Percentiles rank a stretch among this genome's conserved stretches.
phyloP scores from a whole-genome alignment of 495 filamentous ascomycete species.

The Aspergillus mulundensis region DNA sequence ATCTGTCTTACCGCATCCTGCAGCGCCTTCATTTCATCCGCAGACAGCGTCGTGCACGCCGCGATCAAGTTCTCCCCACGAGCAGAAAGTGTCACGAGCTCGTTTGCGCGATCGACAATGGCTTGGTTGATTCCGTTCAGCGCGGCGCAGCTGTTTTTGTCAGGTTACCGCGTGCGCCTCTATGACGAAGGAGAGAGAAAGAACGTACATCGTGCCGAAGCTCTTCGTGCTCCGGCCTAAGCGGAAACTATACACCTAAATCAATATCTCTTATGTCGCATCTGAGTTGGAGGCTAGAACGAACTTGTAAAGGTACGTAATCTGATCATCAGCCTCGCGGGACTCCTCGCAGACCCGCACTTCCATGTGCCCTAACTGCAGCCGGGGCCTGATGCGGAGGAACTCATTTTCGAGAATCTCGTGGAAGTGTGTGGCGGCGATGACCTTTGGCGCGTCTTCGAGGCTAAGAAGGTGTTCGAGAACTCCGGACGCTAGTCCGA shows the following conservation, averaged over 20 bases:
- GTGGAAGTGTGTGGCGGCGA: conserved; percentile 90
- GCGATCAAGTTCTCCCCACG: conserved; percentile 72
- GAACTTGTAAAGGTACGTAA: conserved; percentile 84
- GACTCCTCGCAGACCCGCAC: conserved; percentile 64
- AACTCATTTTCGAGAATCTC: conserved; percentile 82
- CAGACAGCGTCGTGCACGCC: conserved; percentile 61
- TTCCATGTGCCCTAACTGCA: conserved; percentile 84
- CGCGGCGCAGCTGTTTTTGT: conserved; percentile 59
- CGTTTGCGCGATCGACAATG: conserved; percentile 72
- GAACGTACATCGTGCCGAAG: conserved; percentile 65
- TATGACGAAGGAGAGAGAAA: neutral
- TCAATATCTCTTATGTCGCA: neutral
- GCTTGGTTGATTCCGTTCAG: conserved; percentile 74
- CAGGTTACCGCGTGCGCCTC: neutral
- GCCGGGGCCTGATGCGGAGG: conserved; percentile 50
- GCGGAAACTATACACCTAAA: conserved; percentile 40
- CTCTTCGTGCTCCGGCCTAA: conserved; percentile 73
- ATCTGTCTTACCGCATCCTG: conserved; percentile 51
- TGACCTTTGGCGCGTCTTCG: conserved; percentile 68
- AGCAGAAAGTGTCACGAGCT: conserved; percentile 63
- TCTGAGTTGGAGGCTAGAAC: conserved; percentile 7
- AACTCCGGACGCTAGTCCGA: conserved; percentile 79
- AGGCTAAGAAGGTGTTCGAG: conserved; percentile 68
- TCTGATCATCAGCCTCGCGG: conserved; percentile 60
- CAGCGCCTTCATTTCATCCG: conserved; percentile 56